Conservation (phyloP, 2,329 filamentous ascomycete genomes). For the Acrocalymma vagum region DNA sequence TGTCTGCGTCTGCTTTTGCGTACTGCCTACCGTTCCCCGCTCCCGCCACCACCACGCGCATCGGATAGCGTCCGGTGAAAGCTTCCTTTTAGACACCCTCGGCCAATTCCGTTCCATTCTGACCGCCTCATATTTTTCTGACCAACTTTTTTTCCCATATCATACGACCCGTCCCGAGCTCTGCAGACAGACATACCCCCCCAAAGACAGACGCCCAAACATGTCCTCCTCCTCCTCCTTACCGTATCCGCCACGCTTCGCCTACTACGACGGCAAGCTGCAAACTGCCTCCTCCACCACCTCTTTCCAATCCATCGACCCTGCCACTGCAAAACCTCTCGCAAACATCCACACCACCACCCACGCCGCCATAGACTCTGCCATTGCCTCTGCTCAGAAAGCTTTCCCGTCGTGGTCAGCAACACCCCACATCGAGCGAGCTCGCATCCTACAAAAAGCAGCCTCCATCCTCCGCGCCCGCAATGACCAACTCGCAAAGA, state of each 20-base stretch:
- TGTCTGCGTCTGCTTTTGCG: too few species aligned
- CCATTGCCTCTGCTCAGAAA: slow-evolving; percentile 72
- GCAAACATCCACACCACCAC: slow-evolving; percentile 78
- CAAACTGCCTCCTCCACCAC: slow-evolving; percentile 68
- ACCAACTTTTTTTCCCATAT: neutral
- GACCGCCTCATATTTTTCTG: too few species aligned
- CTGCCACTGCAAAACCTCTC: slow-evolving; percentile 73
- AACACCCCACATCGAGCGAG: slow-evolving; percentile 76
- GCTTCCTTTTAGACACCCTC: too few species aligned
- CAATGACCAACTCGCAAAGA: slow-evolving; percentile 80
- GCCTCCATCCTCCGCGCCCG: slow-evolving; percentile 75
- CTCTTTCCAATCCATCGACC: slow-evolving; percentile 77
- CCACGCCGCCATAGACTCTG: slow-evolving; percentile 71
- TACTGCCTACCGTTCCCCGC: too few species aligned
- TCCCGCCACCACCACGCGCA: too few species aligned
- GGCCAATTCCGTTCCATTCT: too few species aligned
- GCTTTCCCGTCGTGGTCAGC: slow-evolving; percentile 81
- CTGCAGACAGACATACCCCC: too few species aligned
- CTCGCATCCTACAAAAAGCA: slow-evolving; percentile 80
- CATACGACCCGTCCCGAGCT: too few species aligned
- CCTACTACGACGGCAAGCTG: slow-evolving; percentile 77
- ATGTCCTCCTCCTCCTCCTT: slow-evolving; percentile 41
- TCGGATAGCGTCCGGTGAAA: too few species aligned
- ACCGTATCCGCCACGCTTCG: slow-evolving; percentile 64
- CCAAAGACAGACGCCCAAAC: too few species aligned